phyloP scores from a whole-genome alignment of 2,329 filamentous ascomycete species.

The Botrytis fabae region DNA sequence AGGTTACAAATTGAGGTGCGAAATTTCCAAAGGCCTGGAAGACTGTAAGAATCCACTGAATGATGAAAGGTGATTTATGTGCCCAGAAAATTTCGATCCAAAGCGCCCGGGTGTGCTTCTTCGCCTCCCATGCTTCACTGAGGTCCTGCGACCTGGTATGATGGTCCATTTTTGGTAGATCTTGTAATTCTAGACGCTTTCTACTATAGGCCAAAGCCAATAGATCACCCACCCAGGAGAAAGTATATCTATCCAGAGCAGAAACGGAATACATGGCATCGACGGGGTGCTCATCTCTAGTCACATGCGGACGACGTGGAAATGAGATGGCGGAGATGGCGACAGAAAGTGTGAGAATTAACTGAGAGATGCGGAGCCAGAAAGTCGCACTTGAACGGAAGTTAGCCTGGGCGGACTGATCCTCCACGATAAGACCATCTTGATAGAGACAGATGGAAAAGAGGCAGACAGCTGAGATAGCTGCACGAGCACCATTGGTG shows the following conservation, averaged over 20 bases:
- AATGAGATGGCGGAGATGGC: slow-evolving; percentile 54
- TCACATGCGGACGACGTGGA: slow-evolving; percentile 69
- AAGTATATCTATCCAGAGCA: slow-evolving; percentile 62
- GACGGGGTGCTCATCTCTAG: slow-evolving; percentile 56
- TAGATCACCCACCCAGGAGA: slow-evolving; percentile 60
- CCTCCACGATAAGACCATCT: slow-evolving; percentile 44
- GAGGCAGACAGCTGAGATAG: slow-evolving; percentile 50
- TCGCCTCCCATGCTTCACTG: slow-evolving; percentile 51
- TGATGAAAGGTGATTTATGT: slow-evolving; percentile 55
- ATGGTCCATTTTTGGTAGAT: slow-evolving; percentile 63
- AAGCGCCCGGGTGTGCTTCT: slow-evolving; percentile 52
- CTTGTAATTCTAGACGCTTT: slow-evolving; percentile 59
- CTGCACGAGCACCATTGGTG: slow-evolving; percentile 53
- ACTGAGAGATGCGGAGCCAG: slow-evolving; percentile 51
- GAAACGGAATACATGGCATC: slow-evolving; percentile 64
- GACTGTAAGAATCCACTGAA: slow-evolving; percentile 59
- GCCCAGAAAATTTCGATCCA: slow-evolving; percentile 60
- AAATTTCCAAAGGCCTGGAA: slow-evolving; percentile 50
- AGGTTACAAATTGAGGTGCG: slow-evolving; percentile 68
- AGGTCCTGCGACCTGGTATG: slow-evolving; percentile 53
- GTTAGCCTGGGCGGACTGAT: slow-evolving; percentile 21
- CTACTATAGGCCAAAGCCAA: slow-evolving; percentile 57
- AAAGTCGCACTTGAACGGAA: slow-evolving; percentile 41
- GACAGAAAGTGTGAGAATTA: slow-evolving; percentile 49
- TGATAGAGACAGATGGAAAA: slow-evolving; percentile 49